Base-by-base conservation (phyloP, 2,329 filamentous ascomycete genomes). In the Coleophoma eucalyptorum region DNA sequence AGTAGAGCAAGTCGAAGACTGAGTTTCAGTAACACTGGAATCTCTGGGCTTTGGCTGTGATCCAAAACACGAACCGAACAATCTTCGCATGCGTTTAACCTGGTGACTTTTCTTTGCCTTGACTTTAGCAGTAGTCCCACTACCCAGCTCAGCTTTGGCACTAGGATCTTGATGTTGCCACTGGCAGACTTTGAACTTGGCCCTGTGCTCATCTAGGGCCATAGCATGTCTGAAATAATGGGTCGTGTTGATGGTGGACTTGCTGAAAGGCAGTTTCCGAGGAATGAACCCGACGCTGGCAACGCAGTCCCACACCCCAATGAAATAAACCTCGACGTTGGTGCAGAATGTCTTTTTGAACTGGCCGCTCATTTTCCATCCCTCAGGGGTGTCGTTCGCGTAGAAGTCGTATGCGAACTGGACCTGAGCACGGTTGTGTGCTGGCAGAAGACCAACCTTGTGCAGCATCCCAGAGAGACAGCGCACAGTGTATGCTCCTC, bases 341-440 rank as follows among this genome's bases (percentile, higher is more conserved):
- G 65, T 69, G 55, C 71, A 73, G 55, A 75, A 76, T 0, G 72
- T 73, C 41, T 61, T 62, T 54, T 72, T 74, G 65, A 74, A 75
- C 10, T 72, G 67, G 5, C 51, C 57, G 48, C 67, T 70, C 65
- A 71, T 69, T 48, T 67, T 62, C 67, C 68, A 71, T 6, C 71
- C 71, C 6, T 67, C 53, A 3, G 56, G 48, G 0, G 63, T 60
- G 50, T 74, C 69, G 50, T 72, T 63, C 46, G 70, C 71, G 62
- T 73, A 75, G 58, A 72, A 72, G 32, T 71, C 56, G 55, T 74
- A 75, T 8, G 72, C 72, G 54, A 74, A 73, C 5, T 58, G 59
- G 11, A 74, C 58, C 50, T 73, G 71, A 3, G 65, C 62, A 1
- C 45, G 88, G 59, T 95, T 95, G 11, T 90, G 89, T 47, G 88